Evolutionary conservation across 148 eudicot species (phyloP).

Genomic region (Diospyros kaki): DNA sequence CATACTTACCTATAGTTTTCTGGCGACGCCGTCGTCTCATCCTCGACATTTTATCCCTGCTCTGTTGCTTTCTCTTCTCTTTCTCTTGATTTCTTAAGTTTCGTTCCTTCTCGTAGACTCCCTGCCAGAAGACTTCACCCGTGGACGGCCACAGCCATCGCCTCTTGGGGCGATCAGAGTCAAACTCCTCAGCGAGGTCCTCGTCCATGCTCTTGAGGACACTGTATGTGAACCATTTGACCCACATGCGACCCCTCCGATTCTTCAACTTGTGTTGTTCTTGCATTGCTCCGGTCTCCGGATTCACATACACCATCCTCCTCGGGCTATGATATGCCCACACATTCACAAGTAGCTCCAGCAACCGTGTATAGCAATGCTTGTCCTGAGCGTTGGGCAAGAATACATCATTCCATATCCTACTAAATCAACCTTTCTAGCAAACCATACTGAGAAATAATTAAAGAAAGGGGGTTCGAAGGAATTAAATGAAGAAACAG

Average conservation of each 20-base stretch:
- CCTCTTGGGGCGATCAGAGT: slow-evolving; percentile 41
- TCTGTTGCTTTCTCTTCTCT: slow-evolving; percentile 50
- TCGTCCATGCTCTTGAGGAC: slow-evolving; percentile 86
- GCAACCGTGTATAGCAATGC: slow-evolving; percentile 82
- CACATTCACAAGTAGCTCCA: slow-evolving; percentile 77
- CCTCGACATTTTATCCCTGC: slow-evolving; percentile 57
- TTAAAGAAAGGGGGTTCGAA: not conserved
- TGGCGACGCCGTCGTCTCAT: slow-evolving; percentile 50
- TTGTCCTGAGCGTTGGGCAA: slow-evolving; percentile 49
- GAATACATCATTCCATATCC: not conserved
- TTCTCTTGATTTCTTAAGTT: slow-evolving; percentile 37
- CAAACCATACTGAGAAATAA: not conserved
- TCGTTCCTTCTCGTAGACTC: slow-evolving; percentile 66
- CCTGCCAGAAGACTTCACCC: slow-evolving; percentile 84
- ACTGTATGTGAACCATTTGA: slow-evolving; percentile 62
- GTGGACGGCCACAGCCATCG: slow-evolving; percentile 91
- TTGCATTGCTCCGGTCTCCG: slow-evolving; percentile 64
- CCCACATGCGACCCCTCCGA: slow-evolving; percentile 78
- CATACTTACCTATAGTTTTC: slow-evolving; percentile 69
- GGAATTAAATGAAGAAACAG: not conserved
- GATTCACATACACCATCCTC: slow-evolving; percentile 73
- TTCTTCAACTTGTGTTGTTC: slow-evolving; percentile 64
- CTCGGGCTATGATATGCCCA: slow-evolving; percentile 94
- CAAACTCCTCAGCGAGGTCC: slow-evolving; percentile 83
- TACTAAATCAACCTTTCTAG: not conserved